Evolutionary conservation across 2,329 filamentous ascomycete genomes (phyloP).

Genomic region (Cercospora sesami): DNA sequence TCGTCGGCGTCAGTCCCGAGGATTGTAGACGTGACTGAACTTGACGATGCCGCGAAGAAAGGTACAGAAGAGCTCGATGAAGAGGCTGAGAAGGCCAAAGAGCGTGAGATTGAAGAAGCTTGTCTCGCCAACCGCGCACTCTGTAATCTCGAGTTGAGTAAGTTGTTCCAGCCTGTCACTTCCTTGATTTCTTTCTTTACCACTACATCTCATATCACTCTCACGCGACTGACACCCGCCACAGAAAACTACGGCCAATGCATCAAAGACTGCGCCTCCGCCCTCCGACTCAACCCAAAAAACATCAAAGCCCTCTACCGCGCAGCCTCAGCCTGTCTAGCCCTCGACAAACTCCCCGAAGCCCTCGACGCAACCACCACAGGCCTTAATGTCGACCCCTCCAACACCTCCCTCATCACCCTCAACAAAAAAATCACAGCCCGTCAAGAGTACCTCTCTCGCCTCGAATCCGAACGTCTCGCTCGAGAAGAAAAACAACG

Average conservation of each 20-base stretch:
- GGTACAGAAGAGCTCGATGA: slow-evolving; percentile 58
- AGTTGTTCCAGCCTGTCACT: not conserved
- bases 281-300: slow-evolving; percentile 72
- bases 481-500: slow-evolving; percentile 58
- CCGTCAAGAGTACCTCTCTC: slow-evolving; percentile 58
- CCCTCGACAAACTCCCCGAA: slow-evolving; percentile 74
- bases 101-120: slow-evolving; percentile 68
- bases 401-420: slow-evolving; percentile 65
- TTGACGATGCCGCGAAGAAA: slow-evolving; percentile 14
- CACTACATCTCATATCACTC: not conserved
- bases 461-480: slow-evolving; percentile 57
- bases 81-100: slow-evolving; percentile 60
- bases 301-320: slow-evolving; percentile 94
- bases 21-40: slow-evolving; percentile 13
- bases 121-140: slow-evolving; percentile 85
- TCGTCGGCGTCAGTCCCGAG: not conserved
- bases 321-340: slow-evolving; percentile 73
- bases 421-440: slow-evolving; percentile 65
- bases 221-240: not conserved
- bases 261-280: slow-evolving; percentile 78
- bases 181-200: not conserved
- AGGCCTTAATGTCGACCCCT: slow-evolving; percentile 70
- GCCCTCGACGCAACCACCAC: slow-evolving; percentile 75
- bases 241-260: slow-evolving; percentile 81
- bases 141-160: slow-evolving; percentile 80